Percentiles rank a stretch among this genome's conserved stretches.
phyloP scores from a whole-genome alignment of 192 early-diverging fungal genomes.

The Oehlia diaphana region DNA sequence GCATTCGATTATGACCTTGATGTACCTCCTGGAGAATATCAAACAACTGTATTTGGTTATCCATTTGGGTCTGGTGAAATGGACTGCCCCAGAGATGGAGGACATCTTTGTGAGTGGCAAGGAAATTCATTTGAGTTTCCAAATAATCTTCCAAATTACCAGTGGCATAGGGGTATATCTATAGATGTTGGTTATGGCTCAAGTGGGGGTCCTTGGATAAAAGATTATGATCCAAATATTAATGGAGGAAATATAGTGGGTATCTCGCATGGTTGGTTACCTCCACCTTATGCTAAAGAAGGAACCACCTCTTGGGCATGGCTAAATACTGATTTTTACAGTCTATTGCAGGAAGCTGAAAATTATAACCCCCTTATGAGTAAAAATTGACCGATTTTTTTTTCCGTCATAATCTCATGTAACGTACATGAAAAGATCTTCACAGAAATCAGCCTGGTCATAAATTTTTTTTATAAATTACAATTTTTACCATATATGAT shows the following conservation, averaged over 20 bases:
- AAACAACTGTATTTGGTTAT: not conserved
- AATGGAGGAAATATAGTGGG: not conserved
- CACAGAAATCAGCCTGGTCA: too few relatives aligned
- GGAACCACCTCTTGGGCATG: not conserved
- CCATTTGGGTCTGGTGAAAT: not conserved
- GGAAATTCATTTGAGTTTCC: not conserved
- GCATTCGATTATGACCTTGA: not conserved
- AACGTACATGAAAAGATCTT: too few relatives aligned
- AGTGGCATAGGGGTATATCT: not conserved
- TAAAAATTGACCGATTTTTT: too few relatives aligned
- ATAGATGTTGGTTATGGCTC: not conserved
- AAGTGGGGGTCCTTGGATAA: constrained; percentile 11
- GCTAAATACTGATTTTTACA: not conserved
- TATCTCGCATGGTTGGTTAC: not conserved
- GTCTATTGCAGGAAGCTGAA: too few relatives aligned
- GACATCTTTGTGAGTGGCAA: not conserved
- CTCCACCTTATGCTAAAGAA: not conserved
- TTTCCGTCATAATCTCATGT: too few relatives aligned
- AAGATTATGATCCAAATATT: not conserved
- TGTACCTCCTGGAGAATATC: not conserved
- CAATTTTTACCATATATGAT: too few relatives aligned
- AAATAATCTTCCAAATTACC: not conserved
- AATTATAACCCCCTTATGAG: too few relatives aligned
- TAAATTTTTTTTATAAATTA: too few relatives aligned
- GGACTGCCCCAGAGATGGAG: not conserved